Conservation (phyloP, 2,329 filamentous ascomycete genomes). For the Scleromitrula shiraiana region DNA sequence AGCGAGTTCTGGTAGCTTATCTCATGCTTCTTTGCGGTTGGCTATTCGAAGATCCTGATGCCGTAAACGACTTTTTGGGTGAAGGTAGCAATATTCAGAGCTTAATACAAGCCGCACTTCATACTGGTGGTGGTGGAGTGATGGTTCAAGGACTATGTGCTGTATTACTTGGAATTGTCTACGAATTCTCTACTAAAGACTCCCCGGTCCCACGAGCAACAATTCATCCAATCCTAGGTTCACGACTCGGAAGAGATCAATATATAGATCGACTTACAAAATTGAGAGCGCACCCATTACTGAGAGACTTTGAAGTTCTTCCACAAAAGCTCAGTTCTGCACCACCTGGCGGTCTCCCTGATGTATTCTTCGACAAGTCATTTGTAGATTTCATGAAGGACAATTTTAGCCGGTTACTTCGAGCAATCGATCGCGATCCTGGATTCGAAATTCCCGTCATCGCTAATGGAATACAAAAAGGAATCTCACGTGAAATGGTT, state of each 20-base stretch:
- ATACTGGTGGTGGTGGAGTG: slow-evolving; percentile 49
- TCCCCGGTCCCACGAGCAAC: slow-evolving; percentile 79
- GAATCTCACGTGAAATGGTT: slow-evolving; percentile 87
- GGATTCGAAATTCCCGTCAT: slow-evolving; percentile 77
- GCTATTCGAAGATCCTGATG: slow-evolving; percentile 87
- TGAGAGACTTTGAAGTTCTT: slow-evolving; percentile 85
- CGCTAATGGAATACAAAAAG: slow-evolving; percentile 73
- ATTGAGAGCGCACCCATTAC: slow-evolving; percentile 66
- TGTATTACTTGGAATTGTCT: slow-evolving; percentile 77
- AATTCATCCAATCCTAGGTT: slow-evolving; percentile 68
- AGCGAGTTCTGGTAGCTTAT: slow-evolving; percentile 74
- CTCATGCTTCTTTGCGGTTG: slow-evolving; percentile 82
- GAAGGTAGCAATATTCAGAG: slow-evolving; percentile 91
- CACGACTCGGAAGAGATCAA: slow-evolving; percentile 73
- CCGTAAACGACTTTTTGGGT: slow-evolving; percentile 84
- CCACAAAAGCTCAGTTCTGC: slow-evolving; percentile 56
- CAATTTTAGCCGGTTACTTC: slow-evolving; percentile 77
- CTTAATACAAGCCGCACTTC: slow-evolving; percentile 63
- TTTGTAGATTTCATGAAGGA: slow-evolving; percentile 96
- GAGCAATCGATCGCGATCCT: slow-evolving; percentile 85
- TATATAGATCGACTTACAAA: slow-evolving; percentile 77
- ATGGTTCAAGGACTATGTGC: slow-evolving; percentile 77
- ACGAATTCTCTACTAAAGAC: slow-evolving; percentile 97
- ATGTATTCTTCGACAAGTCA: slow-evolving; percentile 75
- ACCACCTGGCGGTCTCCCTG: slow-evolving; percentile 52